Conservation (phyloP, 2,329 filamentous ascomycete species). For the Aspergillus jensenii region DNA sequence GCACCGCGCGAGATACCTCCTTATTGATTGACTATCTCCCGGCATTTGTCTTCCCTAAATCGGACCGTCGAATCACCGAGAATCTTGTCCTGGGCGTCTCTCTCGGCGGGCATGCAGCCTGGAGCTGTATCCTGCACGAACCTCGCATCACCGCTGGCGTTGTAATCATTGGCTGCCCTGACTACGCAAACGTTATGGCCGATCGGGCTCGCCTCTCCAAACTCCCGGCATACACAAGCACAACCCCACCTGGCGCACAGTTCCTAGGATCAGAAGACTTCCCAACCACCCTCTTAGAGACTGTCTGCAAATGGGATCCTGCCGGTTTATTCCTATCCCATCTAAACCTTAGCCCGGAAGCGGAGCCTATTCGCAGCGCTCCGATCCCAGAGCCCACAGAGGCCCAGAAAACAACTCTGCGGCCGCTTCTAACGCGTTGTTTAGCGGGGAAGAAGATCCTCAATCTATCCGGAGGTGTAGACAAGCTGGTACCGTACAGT, state of each 20-base stretch:
- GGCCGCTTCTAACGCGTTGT: constrained; percentile 42
- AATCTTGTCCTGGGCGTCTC: constrained; percentile 81
- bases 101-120: constrained; percentile 82
- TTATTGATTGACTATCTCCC: constrained; percentile 74
- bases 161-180: constrained; percentile 83
- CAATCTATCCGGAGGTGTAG: constrained; percentile 53
- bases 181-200: constrained; percentile 77
- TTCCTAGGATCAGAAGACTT: constrained; percentile 81
- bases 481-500: constrained; percentile 62
- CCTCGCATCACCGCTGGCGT: constrained; percentile 75
- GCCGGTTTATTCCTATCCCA: constrained; percentile 69
- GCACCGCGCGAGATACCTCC: constrained; percentile 72
- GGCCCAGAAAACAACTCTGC: constrained; percentile 44
- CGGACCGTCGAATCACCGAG: constrained; percentile 51
- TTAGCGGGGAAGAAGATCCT: constrained; percentile 56
- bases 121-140: constrained; percentile 79
- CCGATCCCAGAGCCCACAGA: constrained; percentile 40
- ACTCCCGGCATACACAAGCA: constrained; percentile 58
- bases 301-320: constrained; percentile 69
- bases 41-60: constrained; percentile 67
- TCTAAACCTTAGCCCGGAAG: constrained; percentile 21
- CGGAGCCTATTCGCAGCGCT: constrained; percentile 28
- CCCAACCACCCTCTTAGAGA: constrained; percentile 64
- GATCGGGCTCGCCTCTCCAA: constrained; percentile 75
- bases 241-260: constrained; percentile 54